Conservation (phyloP, 1,284 basidiomycete species). For the Meira nashicola region DNA sequence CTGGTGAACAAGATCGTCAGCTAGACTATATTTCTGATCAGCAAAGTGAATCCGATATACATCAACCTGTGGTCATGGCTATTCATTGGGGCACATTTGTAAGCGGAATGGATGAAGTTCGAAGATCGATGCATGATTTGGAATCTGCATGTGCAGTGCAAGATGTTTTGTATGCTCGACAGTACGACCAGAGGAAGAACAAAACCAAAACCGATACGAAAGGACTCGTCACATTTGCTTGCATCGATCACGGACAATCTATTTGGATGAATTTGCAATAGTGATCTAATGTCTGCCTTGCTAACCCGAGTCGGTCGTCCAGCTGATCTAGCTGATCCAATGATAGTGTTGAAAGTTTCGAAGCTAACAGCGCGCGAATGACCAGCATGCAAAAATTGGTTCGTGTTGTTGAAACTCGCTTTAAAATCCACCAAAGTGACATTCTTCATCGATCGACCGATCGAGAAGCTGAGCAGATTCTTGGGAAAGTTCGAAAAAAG, state of each 20-base stretch:
- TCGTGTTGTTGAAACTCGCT: too few relatives aligned
- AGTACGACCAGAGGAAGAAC: not conserved
- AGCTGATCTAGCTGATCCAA: too few relatives aligned
- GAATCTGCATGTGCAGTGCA: conserved; percentile 11
- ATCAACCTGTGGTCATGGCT: conserved; percentile 16
- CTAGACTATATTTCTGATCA: not conserved
- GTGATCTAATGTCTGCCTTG: too few relatives aligned
- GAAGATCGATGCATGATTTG: conserved; percentile 11
- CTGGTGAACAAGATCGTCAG: not conserved
- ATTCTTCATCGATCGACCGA: too few relatives aligned
- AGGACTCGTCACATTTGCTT: not conserved
- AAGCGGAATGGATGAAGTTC: conserved; percentile 16
- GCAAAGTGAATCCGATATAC: not conserved
- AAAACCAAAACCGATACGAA: not conserved
- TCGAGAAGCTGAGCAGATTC: too few relatives aligned
- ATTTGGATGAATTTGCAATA: too few relatives aligned
- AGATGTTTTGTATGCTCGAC: conserved; percentile 4
- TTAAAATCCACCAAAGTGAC: too few relatives aligned
- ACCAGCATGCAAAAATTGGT: too few relatives aligned
- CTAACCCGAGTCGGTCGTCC: too few relatives aligned
- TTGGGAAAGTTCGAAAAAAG: too few relatives aligned
- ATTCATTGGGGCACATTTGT: conserved; percentile 41
- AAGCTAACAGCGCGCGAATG: too few relatives aligned
- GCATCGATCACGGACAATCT: not conserved
- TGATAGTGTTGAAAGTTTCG: too few relatives aligned